Percentiles rank a stretch among this genome's conserved stretches.
Conservation (phyloP, 768 basidiomycete genomes). For the Tubosaeta sp. region DNA sequence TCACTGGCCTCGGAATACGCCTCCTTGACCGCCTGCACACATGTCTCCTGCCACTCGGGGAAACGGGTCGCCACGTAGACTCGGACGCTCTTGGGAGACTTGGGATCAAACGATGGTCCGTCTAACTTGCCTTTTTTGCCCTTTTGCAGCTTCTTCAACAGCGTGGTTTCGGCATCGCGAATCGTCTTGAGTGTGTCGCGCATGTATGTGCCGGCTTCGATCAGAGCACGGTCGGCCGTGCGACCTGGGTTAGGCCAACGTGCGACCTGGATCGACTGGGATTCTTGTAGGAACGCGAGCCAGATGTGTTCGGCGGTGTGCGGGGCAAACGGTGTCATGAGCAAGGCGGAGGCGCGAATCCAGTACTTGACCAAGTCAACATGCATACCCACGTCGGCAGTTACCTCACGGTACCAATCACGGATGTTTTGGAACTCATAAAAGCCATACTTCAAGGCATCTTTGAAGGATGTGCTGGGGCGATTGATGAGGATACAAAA, state of each 20-base stretch:
- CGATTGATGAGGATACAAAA: background rate
- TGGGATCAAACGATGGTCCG: slow-evolving; percentile 69
- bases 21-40: slow-evolving; percentile 71
- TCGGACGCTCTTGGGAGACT: slow-evolving; percentile 76
- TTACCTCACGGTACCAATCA: slow-evolving; percentile 96
- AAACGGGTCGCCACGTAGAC: slow-evolving; percentile 89
- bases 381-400: slow-evolving; percentile 88
- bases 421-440: slow-evolving; percentile 91
- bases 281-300: slow-evolving; percentile 65
- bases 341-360: slow-evolving; percentile 75
- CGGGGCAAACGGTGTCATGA: slow-evolving; percentile 84
- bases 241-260: slow-evolving; percentile 70
- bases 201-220: slow-evolving; percentile 83
- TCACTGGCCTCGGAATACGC: slow-evolving; percentile 54
- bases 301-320: slow-evolving; percentile 94
- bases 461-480: slow-evolving; percentile 87
- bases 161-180: slow-evolving; percentile 76
- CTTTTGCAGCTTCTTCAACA: slow-evolving; percentile 79
- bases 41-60: slow-evolving; percentile 91
- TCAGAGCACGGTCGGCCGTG: slow-evolving; percentile 56
- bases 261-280: slow-evolving; percentile 76
- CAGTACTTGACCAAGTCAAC: slow-evolving; percentile 79
- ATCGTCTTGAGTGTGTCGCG: slow-evolving; percentile 87
- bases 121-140: slow-evolving; percentile 55
- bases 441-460: slow-evolving; percentile 91